These are phyloP conservation scores for Botryobasidium botryosum DNA, from an alignment of 768 basidiomycete genomes.

Conservation along the genomic window DNA sequence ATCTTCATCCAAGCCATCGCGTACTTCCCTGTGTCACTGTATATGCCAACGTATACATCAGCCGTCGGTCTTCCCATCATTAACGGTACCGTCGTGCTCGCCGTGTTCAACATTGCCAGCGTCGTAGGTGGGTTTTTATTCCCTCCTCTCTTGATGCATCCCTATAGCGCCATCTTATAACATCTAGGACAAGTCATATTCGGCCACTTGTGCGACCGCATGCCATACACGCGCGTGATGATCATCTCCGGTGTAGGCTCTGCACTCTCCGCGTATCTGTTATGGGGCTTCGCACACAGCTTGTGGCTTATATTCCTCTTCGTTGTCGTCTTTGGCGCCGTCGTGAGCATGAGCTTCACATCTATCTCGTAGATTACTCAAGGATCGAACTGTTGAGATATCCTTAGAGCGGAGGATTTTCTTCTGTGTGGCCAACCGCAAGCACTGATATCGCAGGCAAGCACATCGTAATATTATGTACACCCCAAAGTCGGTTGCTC, in stretches of 20 bases:
- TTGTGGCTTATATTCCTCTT: not conserved
- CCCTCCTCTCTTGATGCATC: not conserved
- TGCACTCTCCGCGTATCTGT: slow-evolving; percentile 1
- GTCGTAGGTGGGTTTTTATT: not conserved
- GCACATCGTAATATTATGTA: no score
- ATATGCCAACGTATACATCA: slow-evolving; percentile 1
- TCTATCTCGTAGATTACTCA: not conserved
- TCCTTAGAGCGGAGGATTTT: slow-evolving; percentile 2
- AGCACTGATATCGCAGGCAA: not conserved
- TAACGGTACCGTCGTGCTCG: not conserved
- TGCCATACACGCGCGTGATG: not conserved
- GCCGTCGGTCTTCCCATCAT: not conserved
- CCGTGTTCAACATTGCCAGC: not conserved
- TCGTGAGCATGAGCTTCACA: not conserved
- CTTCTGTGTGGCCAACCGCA: not conserved
- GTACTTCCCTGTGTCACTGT: slow-evolving; percentile 2
- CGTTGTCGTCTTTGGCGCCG: slow-evolving; percentile 1
- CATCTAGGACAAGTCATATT: slow-evolving; percentile 1
- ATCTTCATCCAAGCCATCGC: not conserved
- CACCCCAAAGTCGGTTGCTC: not conserved
- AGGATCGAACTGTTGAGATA: no score
- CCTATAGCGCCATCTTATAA: not conserved
- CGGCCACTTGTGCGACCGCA: not conserved
- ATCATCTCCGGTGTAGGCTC: slow-evolving; percentile 1
- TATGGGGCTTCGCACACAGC: slow-evolving; percentile 2